Evolutionary conservation across 2,329 filamentous ascomycete species (phyloP), one percentile per base, ranked within the genome.

Genomic region (Colletotrichum graminicola): DNA sequence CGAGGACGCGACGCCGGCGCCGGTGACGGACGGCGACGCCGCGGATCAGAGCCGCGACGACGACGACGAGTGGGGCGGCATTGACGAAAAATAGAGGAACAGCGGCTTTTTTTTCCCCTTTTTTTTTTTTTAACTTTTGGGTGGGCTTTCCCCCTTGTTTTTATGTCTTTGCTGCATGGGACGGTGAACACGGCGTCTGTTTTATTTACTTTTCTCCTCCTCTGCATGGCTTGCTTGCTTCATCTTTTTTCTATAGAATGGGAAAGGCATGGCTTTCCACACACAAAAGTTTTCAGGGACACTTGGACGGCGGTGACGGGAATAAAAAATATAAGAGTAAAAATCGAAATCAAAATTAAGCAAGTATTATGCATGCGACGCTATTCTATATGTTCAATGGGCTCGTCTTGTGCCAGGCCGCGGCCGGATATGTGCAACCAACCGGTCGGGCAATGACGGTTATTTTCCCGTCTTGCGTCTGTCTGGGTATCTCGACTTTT

Each of bases 21-120:
- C 75, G 6, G 77, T 74, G 67, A 79, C 78, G 41, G 80, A 82
- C 5, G 83, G 77, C 5, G 83, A 77, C 10, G 76, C 76, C 10
- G 68, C 73, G 12, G 72, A 75, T 26, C 80, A 80, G 45, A 81
- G n/a, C n/a, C n/a, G 81, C 18, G 81, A 81, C 43, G 18, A 80
- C 41, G 82, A 80, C 43, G 75, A 41, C 21, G 54, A 57, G n/a
- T 57, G 54, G 54, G 54, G n/a, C 5, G 54, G 73, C 39, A 65
- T 74, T 52, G 72, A 65, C 36, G 73, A 74, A n/a, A 57, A 72
- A 59, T 74, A 64, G 59, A 72, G 5, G 54, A 16, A 7, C 45
- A 21, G 21, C 45, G 45, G 10, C 45, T 47, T 23, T 23, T 23
- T 7, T 47, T 43, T 21, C 4, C 4, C 4, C 29, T 29, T 29